phyloP scores from a whole-genome alignment of 169 alveolate genomes.

The Eimeria falciformis region DNA sequence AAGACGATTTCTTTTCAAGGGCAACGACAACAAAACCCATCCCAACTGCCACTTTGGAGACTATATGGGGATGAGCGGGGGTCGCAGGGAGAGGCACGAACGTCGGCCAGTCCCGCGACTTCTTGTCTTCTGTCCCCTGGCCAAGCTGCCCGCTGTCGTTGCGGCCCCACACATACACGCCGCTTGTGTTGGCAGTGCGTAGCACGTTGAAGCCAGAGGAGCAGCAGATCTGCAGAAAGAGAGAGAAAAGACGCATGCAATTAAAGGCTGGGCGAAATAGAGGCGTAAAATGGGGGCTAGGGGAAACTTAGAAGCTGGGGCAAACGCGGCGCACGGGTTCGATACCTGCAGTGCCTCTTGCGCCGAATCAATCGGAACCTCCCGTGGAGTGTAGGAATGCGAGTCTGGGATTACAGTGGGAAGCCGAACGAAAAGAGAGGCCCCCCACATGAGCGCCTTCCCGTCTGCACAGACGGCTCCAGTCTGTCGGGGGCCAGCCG shows the following conservation, averaged over 20 bases:
- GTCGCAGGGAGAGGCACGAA: conserved; percentile 71
- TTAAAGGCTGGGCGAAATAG: not conserved
- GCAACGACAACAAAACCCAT: conserved; percentile 75
- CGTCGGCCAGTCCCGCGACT: conserved; percentile 60
- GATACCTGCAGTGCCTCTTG: conserved; percentile 57
- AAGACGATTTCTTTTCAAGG: conserved; percentile 39
- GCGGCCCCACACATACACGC: conserved; percentile 79
- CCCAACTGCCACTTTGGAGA: conserved; percentile 75
- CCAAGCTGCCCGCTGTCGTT: conserved; percentile 80
- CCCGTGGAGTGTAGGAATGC: conserved; percentile 77
- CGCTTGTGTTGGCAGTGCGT: conserved; percentile 37
- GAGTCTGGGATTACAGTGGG: conserved; percentile 68
- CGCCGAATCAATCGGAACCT: conserved; percentile 46
- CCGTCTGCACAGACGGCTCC: conserved; percentile 75
- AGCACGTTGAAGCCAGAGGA: conserved; percentile 77
- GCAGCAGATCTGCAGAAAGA: conserved; percentile 69
- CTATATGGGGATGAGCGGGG: conserved; percentile 37
- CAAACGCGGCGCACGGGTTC: not conserved
- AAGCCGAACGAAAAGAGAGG: conserved; percentile 71
- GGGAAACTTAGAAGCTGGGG: not conserved
- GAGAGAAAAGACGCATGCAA: not conserved
- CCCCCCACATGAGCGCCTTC: conserved; percentile 76
- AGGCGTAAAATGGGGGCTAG: not conserved
- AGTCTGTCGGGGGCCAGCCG: conserved; percentile 77
- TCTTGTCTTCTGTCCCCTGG: conserved; percentile 37